Evolutionary conservation across 2,329 filamentous ascomycete genomes (phyloP), one percentile per base, ranked within the genome.

Genomic region (Fusarium tjaetaba): DNA sequence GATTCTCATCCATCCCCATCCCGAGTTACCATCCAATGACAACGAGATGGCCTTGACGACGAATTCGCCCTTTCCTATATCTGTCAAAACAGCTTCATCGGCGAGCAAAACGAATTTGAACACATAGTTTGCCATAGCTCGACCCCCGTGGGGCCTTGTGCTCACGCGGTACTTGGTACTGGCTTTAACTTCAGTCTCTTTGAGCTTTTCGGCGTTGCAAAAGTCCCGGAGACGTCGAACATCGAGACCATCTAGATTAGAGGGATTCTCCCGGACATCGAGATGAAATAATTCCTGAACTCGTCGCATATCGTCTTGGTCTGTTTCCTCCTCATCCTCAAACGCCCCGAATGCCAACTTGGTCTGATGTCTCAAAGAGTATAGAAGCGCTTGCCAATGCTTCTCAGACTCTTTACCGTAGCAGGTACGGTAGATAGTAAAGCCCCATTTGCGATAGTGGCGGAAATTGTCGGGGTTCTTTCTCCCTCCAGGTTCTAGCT

Each of bases 401-500:
- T 72, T 2, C 2, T 72, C 59, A 0, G 64, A 68, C 4, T 61
- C 59, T 24, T 53, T 24, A 13, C 42, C 14, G 7, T 72, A 72
- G n/a, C 68, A 65, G 7, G 63, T 68, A 14, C 63, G 59, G 22
- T 71, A 71, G 26, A 72, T 45, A 0, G 15, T 43, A 13, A 68
- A 72, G 1, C 60, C 70, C 63, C 63, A 73, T 15, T 64, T 42
- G n/a, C 36, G 20, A 24, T 69, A 71, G 22, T 63, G 26, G 10
- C 60, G 48, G 7, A 49, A 38, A 5, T 65, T 71, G 1, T 65
- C 22, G 9, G 60, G 46, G 14, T 55, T 39, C 16, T 32, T 7
- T 1, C 45, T n/a, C 2, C 22, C 9, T 1, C n/a, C 36, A 0
- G 16, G 45, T 42, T 1, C 15, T 5, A 41, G 34, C 36, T 51